phyloP scores from a whole-genome alignment of 345 rosid genomes.

The Noccaea caerulescens region DNA sequence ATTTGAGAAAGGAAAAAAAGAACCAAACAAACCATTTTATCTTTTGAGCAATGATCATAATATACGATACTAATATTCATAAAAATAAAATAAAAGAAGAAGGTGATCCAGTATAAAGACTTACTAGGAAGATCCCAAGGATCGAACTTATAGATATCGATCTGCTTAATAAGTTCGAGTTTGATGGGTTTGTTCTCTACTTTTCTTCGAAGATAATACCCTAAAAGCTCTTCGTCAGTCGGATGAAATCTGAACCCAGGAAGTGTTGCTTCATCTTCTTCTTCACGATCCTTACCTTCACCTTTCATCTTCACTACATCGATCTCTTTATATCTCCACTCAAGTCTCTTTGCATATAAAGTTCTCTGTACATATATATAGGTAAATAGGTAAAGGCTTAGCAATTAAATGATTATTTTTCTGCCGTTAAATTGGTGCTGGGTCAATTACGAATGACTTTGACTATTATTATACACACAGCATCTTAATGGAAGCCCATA shows the following conservation, averaged over 20 bases:
- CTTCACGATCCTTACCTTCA: constrained; percentile 27
- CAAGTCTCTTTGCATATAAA: constrained; percentile 13
- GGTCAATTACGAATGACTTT: constrained; percentile 44
- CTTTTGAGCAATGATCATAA: not conserved
- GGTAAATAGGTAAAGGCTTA: not conserved
- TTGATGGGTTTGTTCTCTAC: constrained; percentile 52
- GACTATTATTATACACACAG: constrained; percentile 34
- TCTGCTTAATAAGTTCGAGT: constrained; percentile 53
- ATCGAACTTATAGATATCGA: constrained; percentile 58
- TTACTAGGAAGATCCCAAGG: constrained; percentile 67
- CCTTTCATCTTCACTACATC: constrained; percentile 44
- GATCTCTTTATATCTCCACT: constrained; percentile 30
- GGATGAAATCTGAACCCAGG: constrained; percentile 66
- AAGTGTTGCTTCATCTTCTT: constrained; percentile 44
- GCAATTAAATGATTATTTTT: constrained; percentile 10
- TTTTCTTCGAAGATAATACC: constrained; percentile 57
- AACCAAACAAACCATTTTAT: not conserved
- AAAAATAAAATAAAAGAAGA: not conserved
- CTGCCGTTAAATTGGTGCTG: constrained; percentile 13
- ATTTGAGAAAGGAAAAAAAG: not conserved
- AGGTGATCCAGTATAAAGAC: constrained; percentile 22
- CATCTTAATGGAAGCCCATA: constrained; percentile 1
- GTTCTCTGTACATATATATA: constrained; percentile 22
- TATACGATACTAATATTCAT: not conserved
- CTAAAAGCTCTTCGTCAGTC: constrained; percentile 60